Evolutionary conservation across 805 yeast species (phyloP).

Genomic region (Candida suzukii): DNA sequence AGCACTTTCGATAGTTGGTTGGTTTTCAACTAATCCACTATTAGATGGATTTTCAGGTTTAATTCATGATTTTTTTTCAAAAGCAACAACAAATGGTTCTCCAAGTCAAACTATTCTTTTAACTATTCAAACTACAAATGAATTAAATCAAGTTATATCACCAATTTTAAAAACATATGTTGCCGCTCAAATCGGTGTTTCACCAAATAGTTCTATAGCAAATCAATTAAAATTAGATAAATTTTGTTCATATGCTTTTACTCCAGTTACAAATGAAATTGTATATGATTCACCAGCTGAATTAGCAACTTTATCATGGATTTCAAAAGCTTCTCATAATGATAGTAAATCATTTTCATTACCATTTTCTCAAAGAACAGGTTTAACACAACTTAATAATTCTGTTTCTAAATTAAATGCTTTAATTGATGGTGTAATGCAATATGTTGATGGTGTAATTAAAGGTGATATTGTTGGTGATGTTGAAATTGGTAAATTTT

Average conservation of each 20-base stretch:
- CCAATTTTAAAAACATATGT: conserved; percentile 64
- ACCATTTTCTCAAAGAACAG: conserved; percentile 29
- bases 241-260: conserved; percentile 52
- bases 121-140: conserved; percentile 55
- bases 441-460: conserved; percentile 37
- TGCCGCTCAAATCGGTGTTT: conserved; percentile 63
- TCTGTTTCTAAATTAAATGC: conserved; percentile 39
- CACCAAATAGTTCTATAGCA: conserved; percentile 32
- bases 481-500: conserved; percentile 56
- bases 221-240: conserved; percentile 31
- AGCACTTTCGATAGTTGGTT: conserved; percentile 71
- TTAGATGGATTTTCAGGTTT: conserved; percentile 69
- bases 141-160: conserved; percentile 39
- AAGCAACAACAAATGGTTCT: conserved; percentile 59
- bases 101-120: conserved; percentile 78
- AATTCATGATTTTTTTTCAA: conserved; percentile 73
- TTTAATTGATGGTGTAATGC: conserved; percentile 42
- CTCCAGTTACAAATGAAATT: conserved; percentile 66
- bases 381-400: conserved; percentile 36
- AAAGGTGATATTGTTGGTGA: conserved; percentile 40
- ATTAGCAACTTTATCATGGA: conserved; percentile 44
- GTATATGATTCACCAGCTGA: conserved; percentile 49
- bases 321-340: conserved; percentile 30
- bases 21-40: conserved; percentile 61
- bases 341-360: conserved; percentile 25